phyloP scores from a whole-genome alignment of 2,329 filamentous ascomycete genomes.

The Pseudocercospora musae region DNA sequence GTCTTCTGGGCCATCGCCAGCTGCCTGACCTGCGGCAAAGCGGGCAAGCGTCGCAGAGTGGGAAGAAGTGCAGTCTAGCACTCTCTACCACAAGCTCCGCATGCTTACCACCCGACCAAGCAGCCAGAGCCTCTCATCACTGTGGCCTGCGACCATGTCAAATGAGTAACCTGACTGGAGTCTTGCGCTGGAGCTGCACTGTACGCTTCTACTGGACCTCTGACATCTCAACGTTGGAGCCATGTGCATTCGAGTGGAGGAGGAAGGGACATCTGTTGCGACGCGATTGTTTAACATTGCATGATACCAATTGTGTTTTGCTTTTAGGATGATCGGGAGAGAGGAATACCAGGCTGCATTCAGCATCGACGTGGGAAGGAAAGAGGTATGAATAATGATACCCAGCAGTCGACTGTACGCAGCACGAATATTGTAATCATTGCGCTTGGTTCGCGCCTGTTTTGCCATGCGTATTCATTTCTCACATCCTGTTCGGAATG shows the following conservation, averaged over 20 bases:
- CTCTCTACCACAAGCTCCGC: background rate
- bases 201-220: background rate
- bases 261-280: background rate
- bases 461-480: background rate
- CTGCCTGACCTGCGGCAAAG: constrained; percentile 49
- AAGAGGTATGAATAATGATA: constrained; percentile 21
- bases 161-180: background rate
- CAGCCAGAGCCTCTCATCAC: background rate
- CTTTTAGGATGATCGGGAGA: background rate
- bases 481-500: background rate
- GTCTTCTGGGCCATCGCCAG: constrained; percentile 49
- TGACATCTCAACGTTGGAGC: background rate
- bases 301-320: background rate
- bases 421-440: constrained; percentile 4
- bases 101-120: background rate
- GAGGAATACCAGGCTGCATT: background rate
- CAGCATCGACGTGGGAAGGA: constrained; percentile 1
- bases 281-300: background rate
- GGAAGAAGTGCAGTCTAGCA: constrained; percentile 38
- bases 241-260: background rate
- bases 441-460: background rate
- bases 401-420: constrained; percentile 18
- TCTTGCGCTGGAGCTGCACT: background rate
- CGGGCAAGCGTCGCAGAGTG: constrained; percentile 38
- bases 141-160: background rate